Evolutionary conservation across 805 yeast genomes (phyloP).

Genomic region (Komagataella mondaviorum): DNA sequence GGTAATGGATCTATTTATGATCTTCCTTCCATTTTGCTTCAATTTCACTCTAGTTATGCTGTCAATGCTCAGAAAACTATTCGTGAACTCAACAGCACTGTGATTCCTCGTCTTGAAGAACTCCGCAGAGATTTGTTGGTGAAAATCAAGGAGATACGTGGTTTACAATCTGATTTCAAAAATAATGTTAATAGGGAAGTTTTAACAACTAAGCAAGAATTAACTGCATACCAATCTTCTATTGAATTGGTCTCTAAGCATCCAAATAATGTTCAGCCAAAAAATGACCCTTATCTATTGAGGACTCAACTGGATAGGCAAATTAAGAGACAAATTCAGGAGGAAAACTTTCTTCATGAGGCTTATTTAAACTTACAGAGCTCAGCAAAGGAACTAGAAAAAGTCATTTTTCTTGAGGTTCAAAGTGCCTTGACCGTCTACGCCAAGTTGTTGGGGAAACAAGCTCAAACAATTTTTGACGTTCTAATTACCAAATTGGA

Average conservation of each 20-base stretch:
- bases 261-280: conserved; percentile 29
- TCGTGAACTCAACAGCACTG: conserved; percentile 44
- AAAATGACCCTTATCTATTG: conserved; percentile 72
- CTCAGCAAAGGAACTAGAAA: conserved; percentile 80
- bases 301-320: conserved; percentile 63
- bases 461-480: conserved; percentile 59
- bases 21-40: conserved; percentile 51
- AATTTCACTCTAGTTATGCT: conserved; percentile 44
- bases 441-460: conserved; percentile 58
- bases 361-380: conserved; percentile 79
- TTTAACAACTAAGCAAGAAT: conserved; percentile 43
- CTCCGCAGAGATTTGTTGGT: conserved; percentile 64
- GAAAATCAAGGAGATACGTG: conserved; percentile 78
- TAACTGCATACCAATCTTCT: conserved; percentile 42
- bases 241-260: conserved; percentile 46
- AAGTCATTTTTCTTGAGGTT: conserved; percentile 75
- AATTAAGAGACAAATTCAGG: conserved; percentile 62
- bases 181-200: conserved; percentile 62
- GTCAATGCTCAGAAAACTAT: conserved; percentile 42
- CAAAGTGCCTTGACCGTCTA: conserved; percentile 70
- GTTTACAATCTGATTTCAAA: conserved; percentile 74
- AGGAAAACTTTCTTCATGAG: conserved; percentile 79
- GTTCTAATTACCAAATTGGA: conserved; percentile 53
- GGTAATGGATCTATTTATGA: conserved; percentile 80
- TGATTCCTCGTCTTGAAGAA: conserved; percentile 56